Percentiles rank a stretch among this genome's conserved stretches.
Conservation (phyloP, 257 asterid species). For the Plantago major region DNA sequence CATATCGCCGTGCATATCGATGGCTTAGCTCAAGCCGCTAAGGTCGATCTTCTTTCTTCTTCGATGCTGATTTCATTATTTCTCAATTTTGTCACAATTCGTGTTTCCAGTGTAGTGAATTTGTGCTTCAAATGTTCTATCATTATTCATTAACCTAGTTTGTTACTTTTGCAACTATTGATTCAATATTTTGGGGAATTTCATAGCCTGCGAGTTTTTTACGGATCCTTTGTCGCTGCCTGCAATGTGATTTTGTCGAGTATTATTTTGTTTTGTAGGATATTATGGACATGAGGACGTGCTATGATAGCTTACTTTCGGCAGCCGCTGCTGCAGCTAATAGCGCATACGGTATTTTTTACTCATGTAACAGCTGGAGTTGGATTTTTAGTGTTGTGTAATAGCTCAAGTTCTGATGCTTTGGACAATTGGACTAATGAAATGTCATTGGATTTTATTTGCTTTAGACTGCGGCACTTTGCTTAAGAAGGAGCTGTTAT, state of each 20-base stretch:
- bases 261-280: conserved; percentile 47
- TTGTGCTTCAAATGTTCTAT: background rate
- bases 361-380: conserved; percentile 12
- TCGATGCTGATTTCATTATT: conserved; percentile 1
- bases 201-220: background rate
- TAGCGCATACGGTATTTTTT: conserved; percentile 74
- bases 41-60: conserved; percentile 34
- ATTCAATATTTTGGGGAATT: conserved; percentile 9
- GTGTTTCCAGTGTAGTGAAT: background rate
- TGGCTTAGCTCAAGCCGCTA: conserved; percentile 51
- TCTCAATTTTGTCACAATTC: background rate
- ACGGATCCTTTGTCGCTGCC: background rate
- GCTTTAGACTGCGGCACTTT: no score
- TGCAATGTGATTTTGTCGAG: conserved; percentile 13
- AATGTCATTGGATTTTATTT: no score
- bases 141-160: no score
- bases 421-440: no score
- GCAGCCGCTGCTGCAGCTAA: conserved; percentile 97
- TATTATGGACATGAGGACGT: conserved; percentile 86
- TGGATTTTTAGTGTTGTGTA: conserved; percentile 7
- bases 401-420: conserved; percentile 7
- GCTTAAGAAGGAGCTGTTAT: no score
- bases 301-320: conserved; percentile 87
- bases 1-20: conserved; percentile 33
- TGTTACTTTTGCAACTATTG: background rate